Percentiles rank a stretch among this genome's conserved stretches.
phyloP scores from a whole-genome alignment of 495 filamentous ascomycete genomes.

The Aspergillus avenaceus region DNA sequence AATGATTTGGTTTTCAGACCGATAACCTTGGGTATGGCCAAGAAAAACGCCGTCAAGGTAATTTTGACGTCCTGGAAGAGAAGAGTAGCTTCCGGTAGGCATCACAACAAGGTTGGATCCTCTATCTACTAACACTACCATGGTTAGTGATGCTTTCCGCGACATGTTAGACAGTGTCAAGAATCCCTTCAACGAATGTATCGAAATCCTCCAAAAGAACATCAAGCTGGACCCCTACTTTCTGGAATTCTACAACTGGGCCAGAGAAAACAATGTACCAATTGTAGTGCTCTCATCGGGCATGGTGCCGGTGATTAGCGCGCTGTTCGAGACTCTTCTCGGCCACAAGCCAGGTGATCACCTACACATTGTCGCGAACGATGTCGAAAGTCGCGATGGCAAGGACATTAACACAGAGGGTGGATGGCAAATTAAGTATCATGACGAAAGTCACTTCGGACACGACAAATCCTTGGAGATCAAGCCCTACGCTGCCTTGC shows the following conservation, averaged over 20 bases:
- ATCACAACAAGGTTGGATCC: background rate
- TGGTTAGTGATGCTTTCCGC: slow-evolving; percentile 66
- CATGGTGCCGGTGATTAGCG: slow-evolving; percentile 88
- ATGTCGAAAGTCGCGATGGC: slow-evolving; percentile 61
- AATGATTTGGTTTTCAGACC: no score
- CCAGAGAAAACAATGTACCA: slow-evolving; percentile 73
- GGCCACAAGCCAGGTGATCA: slow-evolving; percentile 62
- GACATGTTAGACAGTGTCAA: slow-evolving; percentile 82
- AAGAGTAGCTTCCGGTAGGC: slow-evolving; percentile 65
- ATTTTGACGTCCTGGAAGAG: slow-evolving; percentile 65
- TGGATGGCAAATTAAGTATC: slow-evolving; percentile 85
- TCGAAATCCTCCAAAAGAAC: slow-evolving; percentile 68
- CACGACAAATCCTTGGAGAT: slow-evolving; percentile 93
- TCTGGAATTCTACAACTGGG: slow-evolving; percentile 80
- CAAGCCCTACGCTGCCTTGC: slow-evolving; percentile 73
- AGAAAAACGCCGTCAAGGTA: slow-evolving; percentile 58
- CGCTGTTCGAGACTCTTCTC: slow-evolving; percentile 71
- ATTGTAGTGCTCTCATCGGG: slow-evolving; percentile 87
- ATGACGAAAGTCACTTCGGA: slow-evolving; percentile 82
- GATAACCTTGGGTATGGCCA: slow-evolving; percentile 85
- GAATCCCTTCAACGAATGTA: slow-evolving; percentile 75
- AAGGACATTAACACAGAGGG: slow-evolving; percentile 71
- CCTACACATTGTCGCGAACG: slow-evolving; percentile 82
- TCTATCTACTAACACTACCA: background rate
- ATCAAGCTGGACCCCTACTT: slow-evolving; percentile 87